Percentiles rank a stretch among this genome's conserved stretches.
Evolutionary conservation across 2,329 filamentous ascomycete genomes (phyloP).

Genomic region (Xylaria sp.): DNA sequence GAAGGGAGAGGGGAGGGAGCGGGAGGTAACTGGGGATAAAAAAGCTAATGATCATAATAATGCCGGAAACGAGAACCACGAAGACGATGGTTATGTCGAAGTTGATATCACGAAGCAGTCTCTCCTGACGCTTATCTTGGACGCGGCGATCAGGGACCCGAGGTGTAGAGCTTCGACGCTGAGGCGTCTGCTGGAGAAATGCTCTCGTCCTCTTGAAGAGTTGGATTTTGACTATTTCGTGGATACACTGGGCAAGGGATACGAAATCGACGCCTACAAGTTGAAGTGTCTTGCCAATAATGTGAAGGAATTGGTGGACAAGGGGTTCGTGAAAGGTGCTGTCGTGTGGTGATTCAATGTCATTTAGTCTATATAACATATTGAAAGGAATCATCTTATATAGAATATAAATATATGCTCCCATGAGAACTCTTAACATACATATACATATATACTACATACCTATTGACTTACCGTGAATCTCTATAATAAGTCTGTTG

Average conservation of each 20-base stretch:
- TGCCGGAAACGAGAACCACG: background rate
- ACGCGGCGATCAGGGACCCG: conserved; percentile 34
- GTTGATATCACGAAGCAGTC: conserved; percentile 33
- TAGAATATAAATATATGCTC: too few species aligned
- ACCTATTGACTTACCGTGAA: too few species aligned
- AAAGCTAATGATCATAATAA: background rate
- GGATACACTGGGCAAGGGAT: conserved; percentile 23
- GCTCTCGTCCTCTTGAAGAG: conserved; percentile 30
- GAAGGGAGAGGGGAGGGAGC: background rate
- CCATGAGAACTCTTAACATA: too few species aligned
- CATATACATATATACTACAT: too few species aligned
- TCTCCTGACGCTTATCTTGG: conserved; percentile 33
- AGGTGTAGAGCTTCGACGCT: conserved; percentile 31
- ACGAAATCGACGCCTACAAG: conserved; percentile 23
- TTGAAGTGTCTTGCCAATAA: conserved; percentile 30
- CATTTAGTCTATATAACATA: too few species aligned
- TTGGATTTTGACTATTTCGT: conserved; percentile 33
- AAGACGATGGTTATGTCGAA: background rate
- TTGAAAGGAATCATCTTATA: too few species aligned
- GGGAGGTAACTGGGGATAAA: background rate
- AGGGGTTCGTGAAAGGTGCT: conserved; percentile 34
- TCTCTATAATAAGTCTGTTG: too few species aligned
- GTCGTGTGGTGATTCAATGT: conserved; percentile 28
- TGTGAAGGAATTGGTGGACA: conserved; percentile 29
- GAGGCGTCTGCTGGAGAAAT: conserved; percentile 33